Base-by-base conservation (phyloP, 805 yeast species). In the Saccharomyces paradoxus region DNA sequence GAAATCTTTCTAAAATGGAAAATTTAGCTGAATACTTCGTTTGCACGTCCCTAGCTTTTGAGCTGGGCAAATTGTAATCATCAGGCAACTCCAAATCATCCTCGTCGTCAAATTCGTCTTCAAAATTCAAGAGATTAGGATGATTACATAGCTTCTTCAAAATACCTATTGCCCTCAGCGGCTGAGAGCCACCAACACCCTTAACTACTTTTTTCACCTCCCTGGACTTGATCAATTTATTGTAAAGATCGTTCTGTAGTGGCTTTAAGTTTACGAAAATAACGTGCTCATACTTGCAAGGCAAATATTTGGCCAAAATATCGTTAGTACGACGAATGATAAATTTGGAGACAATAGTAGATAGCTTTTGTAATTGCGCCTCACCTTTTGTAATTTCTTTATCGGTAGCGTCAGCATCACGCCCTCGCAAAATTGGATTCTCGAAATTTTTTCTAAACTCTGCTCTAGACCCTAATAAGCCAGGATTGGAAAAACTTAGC, bases 271-370 rank as follows among this genome's bases (percentile, higher is more conserved):
- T 85, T 57, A 94, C 90, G 69, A 92, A 94, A n/a, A 94, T 87
- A 24, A 94, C 98, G 70, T 94, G 96, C 69, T 94, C 99, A 67
- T 90, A 91, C 70, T 94, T 94, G 58, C 95, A 89, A 0, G 99
- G 99, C 56, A 94, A 76, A 66, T 94, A 94, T 70, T 94, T 92
- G 30, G 97, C 86, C 53, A 94, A 75, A 62, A 94, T 88, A 69
- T 94, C 99, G 72, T 94, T 94, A 0, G 98, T 90, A 66, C 99
- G 82, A 67, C 99, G 80, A 56, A 94, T 94, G 67, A 94, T 94
- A 68, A 92, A 92, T 61, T 83, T 86, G 32, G 91, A 87, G 2
- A 94, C 99, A 49, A 90, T 67, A 30, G 76, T 80, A 0, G 92
- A 83, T 50, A 94, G 73, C 60, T 87, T 89, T 22, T 74, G 72